Conservation (phyloP, 1,284 basidiomycete species). For the Thecaphora frezii region DNA sequence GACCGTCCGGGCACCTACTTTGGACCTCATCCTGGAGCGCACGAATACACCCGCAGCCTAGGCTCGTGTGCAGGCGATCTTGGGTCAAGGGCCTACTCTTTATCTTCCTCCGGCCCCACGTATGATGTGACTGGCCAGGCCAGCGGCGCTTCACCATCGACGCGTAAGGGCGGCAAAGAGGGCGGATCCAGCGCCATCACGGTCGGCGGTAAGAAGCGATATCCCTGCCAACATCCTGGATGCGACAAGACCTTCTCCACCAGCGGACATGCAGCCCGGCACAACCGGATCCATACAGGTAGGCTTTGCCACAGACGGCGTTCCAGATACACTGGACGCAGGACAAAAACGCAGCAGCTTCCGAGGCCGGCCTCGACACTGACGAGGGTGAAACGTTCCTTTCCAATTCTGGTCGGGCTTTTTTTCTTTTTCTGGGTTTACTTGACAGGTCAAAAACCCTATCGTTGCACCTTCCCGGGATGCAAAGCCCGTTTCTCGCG, state of each 20-base stretch:
- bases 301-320: too few species aligned
- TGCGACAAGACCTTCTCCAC: slow-evolving; percentile 77
- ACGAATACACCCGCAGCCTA: slow-evolving; percentile 28
- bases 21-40: slow-evolving; percentile 1
- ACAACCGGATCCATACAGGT: slow-evolving; percentile 77
- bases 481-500: slow-evolving; percentile 58
- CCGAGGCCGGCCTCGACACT: too few species aligned
- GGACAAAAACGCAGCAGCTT: too few species aligned
- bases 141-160: neutral
- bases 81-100: neutral
- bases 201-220: slow-evolving; percentile 61
- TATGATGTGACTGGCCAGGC: neutral
- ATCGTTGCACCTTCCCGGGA: slow-evolving; percentile 56
- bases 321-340: slow-evolving; percentile 69
- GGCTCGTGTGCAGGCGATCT: neutral
- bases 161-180: slow-evolving; percentile 13
- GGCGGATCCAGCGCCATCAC: slow-evolving; percentile 35
- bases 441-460: slow-evolving; percentile 44
- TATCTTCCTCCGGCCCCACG: neutral
- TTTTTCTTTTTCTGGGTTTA: too few species aligned
- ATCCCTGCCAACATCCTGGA: slow-evolving; percentile 65
- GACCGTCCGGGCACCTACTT: slow-evolving; percentile 25
- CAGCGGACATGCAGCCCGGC: slow-evolving; percentile 77
- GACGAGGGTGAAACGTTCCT: too few species aligned
- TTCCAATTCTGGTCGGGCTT: too few species aligned